phyloP scores from a whole-genome alignment of 1,284 basidiomycete species.

The Ceratobasidium papillatum region DNA sequence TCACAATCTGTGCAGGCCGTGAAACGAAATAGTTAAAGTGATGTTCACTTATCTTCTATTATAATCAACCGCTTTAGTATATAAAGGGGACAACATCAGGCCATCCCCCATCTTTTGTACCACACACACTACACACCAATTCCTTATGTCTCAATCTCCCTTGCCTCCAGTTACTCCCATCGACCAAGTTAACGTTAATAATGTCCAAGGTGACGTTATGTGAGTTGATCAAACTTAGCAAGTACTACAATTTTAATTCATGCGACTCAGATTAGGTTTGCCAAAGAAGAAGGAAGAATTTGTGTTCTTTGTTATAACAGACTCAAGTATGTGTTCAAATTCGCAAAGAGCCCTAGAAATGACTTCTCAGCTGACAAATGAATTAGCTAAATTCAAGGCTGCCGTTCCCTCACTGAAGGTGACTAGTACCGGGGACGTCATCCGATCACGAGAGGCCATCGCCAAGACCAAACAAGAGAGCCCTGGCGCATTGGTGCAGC shows the following conservation, averaged over 20 bases:
- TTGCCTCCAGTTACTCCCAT: constrained; percentile 45
- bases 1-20: neutral
- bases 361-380: neutral
- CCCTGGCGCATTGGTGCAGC: constrained; percentile 26
- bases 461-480: neutral
- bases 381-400: constrained; percentile 6
- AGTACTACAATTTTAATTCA: neutral
- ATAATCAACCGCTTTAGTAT: no score
- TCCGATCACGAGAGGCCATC: neutral
- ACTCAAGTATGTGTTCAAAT: neutral
- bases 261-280: constrained; percentile 6
- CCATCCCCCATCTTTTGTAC: neutral
- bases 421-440: constrained; percentile 2
- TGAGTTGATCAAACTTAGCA: constrained; percentile 4
- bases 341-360: neutral
- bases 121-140: neutral
- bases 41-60: no score
- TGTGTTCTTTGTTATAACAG: constrained; percentile 12
- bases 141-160: constrained; percentile 44
- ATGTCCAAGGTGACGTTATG: constrained; percentile 47
- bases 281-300: constrained; percentile 36
- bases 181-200: constrained; percentile 47
- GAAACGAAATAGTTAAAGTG: no score
- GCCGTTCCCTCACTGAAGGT: constrained; percentile 1
- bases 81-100: no score